Percentiles rank a stretch among this genome's conserved stretches.
Conservation (phyloP, 148 eudicot species). For the Pharnaceum exiguum region DNA sequence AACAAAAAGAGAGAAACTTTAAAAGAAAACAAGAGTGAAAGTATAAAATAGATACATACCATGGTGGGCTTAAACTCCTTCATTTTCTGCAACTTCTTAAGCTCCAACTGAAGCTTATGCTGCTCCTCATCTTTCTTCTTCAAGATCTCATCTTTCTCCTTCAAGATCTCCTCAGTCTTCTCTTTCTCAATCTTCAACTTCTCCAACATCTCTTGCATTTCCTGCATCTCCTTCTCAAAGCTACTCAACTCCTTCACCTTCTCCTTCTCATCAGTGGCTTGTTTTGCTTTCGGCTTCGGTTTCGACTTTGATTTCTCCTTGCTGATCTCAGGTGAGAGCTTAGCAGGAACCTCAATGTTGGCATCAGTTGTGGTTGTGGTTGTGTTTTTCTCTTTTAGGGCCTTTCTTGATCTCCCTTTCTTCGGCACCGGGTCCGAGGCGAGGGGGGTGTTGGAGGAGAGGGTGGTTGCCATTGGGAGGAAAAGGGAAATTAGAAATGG, state of each 20-base stretch:
- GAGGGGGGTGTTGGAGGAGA: slow-evolving; percentile 17
- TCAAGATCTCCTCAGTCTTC: slow-evolving; percentile 68
- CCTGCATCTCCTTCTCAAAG: slow-evolving; percentile 66
- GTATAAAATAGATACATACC: slow-evolving; percentile 40
- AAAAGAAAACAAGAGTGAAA: not conserved
- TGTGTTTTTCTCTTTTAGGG: slow-evolving; percentile 52
- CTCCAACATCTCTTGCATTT: slow-evolving; percentile 79
- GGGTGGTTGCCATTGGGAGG: slow-evolving; percentile 39
- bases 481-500: slow-evolving; percentile 10
- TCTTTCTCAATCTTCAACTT: slow-evolving; percentile 76
- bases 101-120: slow-evolving; percentile 56
- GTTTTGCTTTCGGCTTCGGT: slow-evolving; percentile 21
- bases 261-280: slow-evolving; percentile 1
- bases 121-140: slow-evolving; percentile 70
- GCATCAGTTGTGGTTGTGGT: slow-evolving; percentile 45
- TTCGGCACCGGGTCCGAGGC: slow-evolving; percentile 29
- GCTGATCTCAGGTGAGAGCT: slow-evolving; percentile 37
- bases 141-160: slow-evolving; percentile 63
- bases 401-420: slow-evolving; percentile 51
- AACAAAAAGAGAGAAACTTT: not conserved
- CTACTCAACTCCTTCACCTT: slow-evolving; percentile 6
- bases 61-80: slow-evolving; percentile 86
- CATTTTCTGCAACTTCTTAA: slow-evolving; percentile 82
- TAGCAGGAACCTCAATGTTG: slow-evolving; percentile 45
- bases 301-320: slow-evolving; percentile 45